Evolutionary conservation across 345 rosid genomes (phyloP).

Genomic region (Fremontodendron californicum): DNA sequence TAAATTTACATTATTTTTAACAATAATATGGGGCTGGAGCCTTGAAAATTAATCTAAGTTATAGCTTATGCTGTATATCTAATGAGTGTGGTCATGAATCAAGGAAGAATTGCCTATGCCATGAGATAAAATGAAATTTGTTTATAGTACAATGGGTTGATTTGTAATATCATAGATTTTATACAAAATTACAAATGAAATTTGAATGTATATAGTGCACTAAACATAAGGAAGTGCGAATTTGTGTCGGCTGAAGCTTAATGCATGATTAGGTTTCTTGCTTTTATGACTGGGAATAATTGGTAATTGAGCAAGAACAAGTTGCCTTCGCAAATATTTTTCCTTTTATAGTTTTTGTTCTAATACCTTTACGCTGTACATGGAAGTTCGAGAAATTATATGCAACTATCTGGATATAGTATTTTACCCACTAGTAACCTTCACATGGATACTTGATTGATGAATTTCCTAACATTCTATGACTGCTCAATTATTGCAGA

Average conservation of each 20-base stretch:
- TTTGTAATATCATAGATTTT: background rate
- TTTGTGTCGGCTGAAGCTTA: background rate
- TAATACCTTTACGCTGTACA: background rate
- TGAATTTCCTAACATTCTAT: conserved; percentile 8
- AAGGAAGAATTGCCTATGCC: background rate
- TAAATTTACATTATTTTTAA: background rate
- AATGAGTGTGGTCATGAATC: background rate
- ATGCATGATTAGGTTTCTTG: background rate
- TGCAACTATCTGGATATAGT: background rate
- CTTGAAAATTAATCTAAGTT: background rate
- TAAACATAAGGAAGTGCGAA: background rate
- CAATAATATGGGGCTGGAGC: background rate
- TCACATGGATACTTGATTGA: background rate
- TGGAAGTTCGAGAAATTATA: background rate
- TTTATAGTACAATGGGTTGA: background rate
- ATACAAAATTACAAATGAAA: background rate
- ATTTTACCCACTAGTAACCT: background rate
- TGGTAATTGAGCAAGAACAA: background rate
- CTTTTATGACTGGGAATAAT: background rate
- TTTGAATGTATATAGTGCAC: background rate
- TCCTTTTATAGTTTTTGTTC: background rate
- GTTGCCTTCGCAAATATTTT: background rate
- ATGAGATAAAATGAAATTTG: background rate
- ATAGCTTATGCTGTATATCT: background rate
- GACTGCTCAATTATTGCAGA: conserved; percentile 26